Conservation (phyloP, 441 rosid species). For the Pelargonium fulgidum region DNA sequence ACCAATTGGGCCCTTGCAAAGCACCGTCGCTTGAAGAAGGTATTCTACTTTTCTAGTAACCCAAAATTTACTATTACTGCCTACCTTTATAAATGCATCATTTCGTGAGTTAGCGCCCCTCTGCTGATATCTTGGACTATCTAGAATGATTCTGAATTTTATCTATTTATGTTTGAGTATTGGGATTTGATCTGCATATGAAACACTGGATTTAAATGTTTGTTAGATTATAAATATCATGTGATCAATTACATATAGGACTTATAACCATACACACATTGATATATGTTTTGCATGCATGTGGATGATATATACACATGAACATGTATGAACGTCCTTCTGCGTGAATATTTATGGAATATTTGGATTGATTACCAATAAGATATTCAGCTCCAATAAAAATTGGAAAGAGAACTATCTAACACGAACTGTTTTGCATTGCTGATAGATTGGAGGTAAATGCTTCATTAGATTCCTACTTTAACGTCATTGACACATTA, state of each 20-base stretch:
- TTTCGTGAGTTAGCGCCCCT: too few relatives aligned
- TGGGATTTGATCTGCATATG: not conserved
- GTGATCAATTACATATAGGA: too few relatives aligned
- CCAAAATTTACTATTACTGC: not conserved
- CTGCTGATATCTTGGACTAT: not conserved
- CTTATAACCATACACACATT: too few relatives aligned
- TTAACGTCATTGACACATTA: not conserved
- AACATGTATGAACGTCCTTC: too few relatives aligned
- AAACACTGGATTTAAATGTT: too few relatives aligned
- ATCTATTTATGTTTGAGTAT: not conserved
- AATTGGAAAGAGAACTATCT: not conserved
- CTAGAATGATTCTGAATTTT: too few relatives aligned
- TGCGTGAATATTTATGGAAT: not conserved
- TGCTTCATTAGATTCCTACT: not conserved
- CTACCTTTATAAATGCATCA: not conserved
- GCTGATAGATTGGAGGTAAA: not conserved
- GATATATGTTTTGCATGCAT: not conserved
- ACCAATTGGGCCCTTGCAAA: conserved; percentile 94
- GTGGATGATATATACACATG: too few relatives aligned
- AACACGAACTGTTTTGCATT: not conserved
- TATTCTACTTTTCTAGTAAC: conserved; percentile 17
- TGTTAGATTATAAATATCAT: too few relatives aligned
- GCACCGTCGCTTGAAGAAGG: conserved; percentile 83
- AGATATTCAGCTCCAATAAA: not conserved
- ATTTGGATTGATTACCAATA: not conserved